Evolutionary conservation across 1,284 basidiomycete species (phyloP), one percentile per base, ranked within the genome.

Genomic region (Macrocystidia cucumis): DNA sequence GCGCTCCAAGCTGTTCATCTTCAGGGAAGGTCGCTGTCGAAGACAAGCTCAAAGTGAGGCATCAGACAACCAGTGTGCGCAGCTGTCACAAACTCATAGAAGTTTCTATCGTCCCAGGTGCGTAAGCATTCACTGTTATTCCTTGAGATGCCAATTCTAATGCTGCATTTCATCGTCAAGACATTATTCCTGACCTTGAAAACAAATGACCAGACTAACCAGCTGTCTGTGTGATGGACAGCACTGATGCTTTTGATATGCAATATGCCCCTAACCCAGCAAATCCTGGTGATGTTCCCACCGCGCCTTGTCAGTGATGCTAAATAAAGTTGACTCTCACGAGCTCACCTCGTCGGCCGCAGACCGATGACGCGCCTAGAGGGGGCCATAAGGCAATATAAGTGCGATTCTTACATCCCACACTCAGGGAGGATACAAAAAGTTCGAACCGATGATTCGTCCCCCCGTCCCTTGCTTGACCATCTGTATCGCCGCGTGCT

Each of bases 121-220:
- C 67, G 39, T 74, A 74, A 2, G 67, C 62, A 36, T 72, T 74
- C 3, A 69, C 70, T 0, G 66, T 73, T 34, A 74, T 68, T 1
- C 56, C 52, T 37, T 70, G 35, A 24, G 48, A 45, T 2, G 57
- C 63, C 12, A 68, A 44, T 38, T 73, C 68, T 11, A 48, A 22
- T 0, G 67, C 68, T 56, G 39, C 34, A 16, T 14, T 12, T 3
- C 18, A 27, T 9, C 3, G 25, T 8, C 7, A n/a, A 9, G 7
- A 23, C 26, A 35, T 18, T 14, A 26, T 9, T 19, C 29, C 37
- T 12, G 29, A 34, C 23, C 42, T 45, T 46, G 12, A 22, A n/a
- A 29, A 18, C 18, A 5, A 13, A 5, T 18, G 6, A 18, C 7
- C 8, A 14, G 12, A 27, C 5, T 11, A 24, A 57, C 54, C 49